Evolutionary conservation across 495 filamentous ascomycete species (phyloP).

Genomic region (Apiosordaria backusii): DNA sequence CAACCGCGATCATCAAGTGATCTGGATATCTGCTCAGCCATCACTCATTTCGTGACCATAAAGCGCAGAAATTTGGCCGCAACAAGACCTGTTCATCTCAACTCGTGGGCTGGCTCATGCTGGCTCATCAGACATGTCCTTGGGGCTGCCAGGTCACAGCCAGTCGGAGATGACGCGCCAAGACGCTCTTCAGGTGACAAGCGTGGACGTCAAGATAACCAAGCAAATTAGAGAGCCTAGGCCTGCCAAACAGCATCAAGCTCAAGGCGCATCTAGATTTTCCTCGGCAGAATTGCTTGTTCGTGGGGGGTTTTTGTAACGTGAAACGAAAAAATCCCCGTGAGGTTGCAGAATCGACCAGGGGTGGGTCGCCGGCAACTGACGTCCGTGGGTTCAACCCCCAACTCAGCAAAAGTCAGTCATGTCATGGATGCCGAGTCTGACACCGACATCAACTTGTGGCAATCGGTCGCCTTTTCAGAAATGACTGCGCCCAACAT

Average conservation of each 20-base stretch:
- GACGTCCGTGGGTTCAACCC: not conserved
- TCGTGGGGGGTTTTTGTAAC: not conserved
- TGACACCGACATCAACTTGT: not conserved
- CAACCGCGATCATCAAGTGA: not conserved
- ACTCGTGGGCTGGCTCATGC: not conserved
- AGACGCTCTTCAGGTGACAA: not conserved
- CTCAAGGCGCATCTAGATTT: not conserved
- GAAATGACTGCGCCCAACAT: not conserved
- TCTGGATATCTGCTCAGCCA: not conserved
- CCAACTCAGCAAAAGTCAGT: too few relatives aligned
- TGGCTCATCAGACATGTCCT: not conserved
- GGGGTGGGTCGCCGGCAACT: not conserved
- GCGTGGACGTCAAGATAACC: too few relatives aligned
- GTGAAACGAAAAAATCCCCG: not conserved
- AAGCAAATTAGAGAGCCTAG: not conserved
- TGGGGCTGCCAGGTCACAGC: not conserved
- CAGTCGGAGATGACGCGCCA: not conserved
- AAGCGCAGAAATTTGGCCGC: not conserved
- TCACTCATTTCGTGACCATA: not conserved
- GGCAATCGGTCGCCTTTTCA: not conserved
- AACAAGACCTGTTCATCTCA: not conserved
- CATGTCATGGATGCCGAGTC: not conserved
- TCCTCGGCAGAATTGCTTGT: conserved; percentile 1
- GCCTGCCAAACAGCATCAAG: not conserved
- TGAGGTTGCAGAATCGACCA: not conserved